These are phyloP conservation scores for Hypoxylon sp. DNA, from an alignment of 2,329 filamentous ascomycete species.

Conservation along the genomic window DNA sequence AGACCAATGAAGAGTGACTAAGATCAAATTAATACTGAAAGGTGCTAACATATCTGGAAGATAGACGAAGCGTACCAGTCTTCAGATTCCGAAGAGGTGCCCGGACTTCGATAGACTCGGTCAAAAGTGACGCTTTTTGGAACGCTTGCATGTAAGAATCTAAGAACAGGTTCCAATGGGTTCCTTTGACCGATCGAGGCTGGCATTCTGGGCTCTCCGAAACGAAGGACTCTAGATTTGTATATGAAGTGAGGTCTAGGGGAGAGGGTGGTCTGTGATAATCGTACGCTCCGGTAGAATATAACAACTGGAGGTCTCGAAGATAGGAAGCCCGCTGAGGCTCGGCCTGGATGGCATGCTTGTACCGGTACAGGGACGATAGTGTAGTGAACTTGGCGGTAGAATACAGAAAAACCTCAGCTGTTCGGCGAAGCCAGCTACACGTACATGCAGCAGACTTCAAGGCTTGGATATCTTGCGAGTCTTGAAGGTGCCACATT, in stretches of 20 bases:
- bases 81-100: constrained; percentile 31
- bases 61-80: constrained; percentile 20
- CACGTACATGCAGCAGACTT: constrained; percentile 25
- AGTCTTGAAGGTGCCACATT: constrained; percentile 30
- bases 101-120: not conserved
- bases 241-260: constrained; percentile 28
- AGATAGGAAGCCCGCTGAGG: constrained; percentile 23
- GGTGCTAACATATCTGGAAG: not conserved
- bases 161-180: constrained; percentile 19
- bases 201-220: constrained; percentile 37
- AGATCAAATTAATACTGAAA: not conserved
- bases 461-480: constrained; percentile 20
- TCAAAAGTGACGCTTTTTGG: constrained; percentile 32
- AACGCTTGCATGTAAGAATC: constrained; percentile 27
- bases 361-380: constrained; percentile 15
- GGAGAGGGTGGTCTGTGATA: not conserved
- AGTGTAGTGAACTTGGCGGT: constrained; percentile 26
- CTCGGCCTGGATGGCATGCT: constrained; percentile 9
- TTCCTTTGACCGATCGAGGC: constrained; percentile 20
- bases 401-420: constrained; percentile 36
- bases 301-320: constrained; percentile 29
- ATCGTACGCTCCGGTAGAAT: constrained; percentile 23
- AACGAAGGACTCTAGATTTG: constrained; percentile 29
- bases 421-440: constrained; percentile 21
- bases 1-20: constrained; percentile 37